Evolutionary conservation across 2,329 filamentous ascomycete genomes (phyloP).

Genomic region (Sporothrix euskadiensis): DNA sequence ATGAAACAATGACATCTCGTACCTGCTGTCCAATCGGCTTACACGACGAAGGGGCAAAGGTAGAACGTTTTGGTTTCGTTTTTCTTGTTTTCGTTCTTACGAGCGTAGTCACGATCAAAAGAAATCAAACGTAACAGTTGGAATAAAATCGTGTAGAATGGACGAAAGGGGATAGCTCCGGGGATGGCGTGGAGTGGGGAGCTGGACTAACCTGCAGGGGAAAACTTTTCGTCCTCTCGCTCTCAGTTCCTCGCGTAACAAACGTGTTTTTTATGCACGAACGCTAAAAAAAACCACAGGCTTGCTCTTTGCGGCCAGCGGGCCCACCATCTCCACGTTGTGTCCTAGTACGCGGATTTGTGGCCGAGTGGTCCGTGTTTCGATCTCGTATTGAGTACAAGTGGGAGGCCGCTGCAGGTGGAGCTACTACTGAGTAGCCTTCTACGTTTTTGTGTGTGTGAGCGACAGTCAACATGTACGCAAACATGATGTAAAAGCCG

Average conservation of each 20-base stretch:
- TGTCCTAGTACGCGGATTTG: neutral
- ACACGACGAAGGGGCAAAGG: neutral
- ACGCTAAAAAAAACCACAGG: neutral
- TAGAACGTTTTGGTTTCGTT: no score
- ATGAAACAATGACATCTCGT: neutral
- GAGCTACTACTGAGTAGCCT: neutral
- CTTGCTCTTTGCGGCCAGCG: no score
- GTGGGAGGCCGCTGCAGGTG: constrained; percentile 8
- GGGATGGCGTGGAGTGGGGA: constrained; percentile 14
- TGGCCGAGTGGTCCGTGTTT: neutral
- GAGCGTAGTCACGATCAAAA: neutral
- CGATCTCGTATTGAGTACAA: neutral
- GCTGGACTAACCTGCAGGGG: neutral
- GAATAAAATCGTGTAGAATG: neutral
- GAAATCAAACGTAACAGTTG: neutral
- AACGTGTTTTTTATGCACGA: neutral
- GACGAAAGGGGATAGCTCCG: neutral
- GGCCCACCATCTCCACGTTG: constrained; percentile 7
- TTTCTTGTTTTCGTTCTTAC: neutral
- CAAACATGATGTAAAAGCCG: neutral
- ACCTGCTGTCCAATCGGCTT: neutral
- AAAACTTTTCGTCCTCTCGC: neutral
- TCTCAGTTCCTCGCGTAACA: neutral
- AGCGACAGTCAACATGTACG: neutral
- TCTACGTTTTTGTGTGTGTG: neutral